Percentiles rank a stretch among this genome's conserved stretches.
Evolutionary conservation across 208 protist species (phyloP).

Genomic region (Trypanosoma mega): DNA sequence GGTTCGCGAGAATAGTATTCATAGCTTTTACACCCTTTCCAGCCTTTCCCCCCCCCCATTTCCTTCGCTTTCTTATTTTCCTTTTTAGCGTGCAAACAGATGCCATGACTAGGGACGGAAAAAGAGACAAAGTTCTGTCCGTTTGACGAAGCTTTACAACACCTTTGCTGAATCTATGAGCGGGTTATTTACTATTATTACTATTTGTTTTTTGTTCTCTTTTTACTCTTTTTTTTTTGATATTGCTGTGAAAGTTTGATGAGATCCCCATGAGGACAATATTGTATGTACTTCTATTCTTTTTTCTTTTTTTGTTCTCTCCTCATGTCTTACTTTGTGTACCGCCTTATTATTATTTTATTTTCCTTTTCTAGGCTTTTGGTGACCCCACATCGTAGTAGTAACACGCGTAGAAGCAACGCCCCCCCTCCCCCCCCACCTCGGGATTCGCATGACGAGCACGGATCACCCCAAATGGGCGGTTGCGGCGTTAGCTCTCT

Average conservation of each 20-base stretch:
- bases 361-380: too few species aligned
- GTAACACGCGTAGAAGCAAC: too few species aligned
- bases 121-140: neutral
- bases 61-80: neutral
- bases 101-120: too few species aligned
- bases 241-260: neutral
- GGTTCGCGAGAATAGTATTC: slow-evolving; percentile 49
- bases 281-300: too few species aligned
- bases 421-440: too few species aligned
- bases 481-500: slow-evolving; percentile 67
- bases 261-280: too few species aligned
- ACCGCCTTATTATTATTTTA: too few species aligned
- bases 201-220: slow-evolving; percentile 3
- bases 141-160: neutral
- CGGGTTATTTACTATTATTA: slow-evolving; percentile 9
- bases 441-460: neutral
- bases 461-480: slow-evolving; percentile 57
- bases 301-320: too few species aligned
- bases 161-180: neutral
- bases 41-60: neutral
- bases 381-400: too few species aligned
- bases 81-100: neutral
- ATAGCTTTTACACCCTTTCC: too few species aligned
- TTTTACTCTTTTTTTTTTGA: slow-evolving; percentile 19
- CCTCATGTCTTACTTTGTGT: too few species aligned